Percentiles rank a stretch among this genome's conserved stretches.
Evolutionary conservation across 2,329 filamentous ascomycete species (phyloP).

Genomic region (Curvularia sp.): DNA sequence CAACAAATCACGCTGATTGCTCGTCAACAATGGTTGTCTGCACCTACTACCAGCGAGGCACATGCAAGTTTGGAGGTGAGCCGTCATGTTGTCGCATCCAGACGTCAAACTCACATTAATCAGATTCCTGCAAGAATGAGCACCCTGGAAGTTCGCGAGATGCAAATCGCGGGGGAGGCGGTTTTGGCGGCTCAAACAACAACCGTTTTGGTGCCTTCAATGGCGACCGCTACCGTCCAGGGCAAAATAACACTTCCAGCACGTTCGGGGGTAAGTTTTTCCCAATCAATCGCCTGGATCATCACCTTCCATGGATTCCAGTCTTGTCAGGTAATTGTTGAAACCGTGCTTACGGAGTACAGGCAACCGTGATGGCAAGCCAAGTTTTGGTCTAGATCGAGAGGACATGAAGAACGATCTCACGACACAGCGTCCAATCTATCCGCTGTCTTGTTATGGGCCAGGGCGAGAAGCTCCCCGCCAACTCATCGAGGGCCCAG

Average conservation of each 20-base stretch:
- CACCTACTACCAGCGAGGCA: constrained; percentile 69
- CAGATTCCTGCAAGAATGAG: constrained; percentile 66
- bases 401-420: constrained; percentile 62
- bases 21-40: constrained; percentile 58
- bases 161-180: constrained; percentile 35
- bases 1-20: constrained; percentile 1
- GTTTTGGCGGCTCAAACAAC: constrained; percentile 34
- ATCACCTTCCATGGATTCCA: background rate
- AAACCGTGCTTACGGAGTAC: background rate
- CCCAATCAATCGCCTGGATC: background rate
- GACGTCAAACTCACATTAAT: constrained; percentile 16
- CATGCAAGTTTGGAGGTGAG: constrained; percentile 70
- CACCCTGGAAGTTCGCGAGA: constrained; percentile 59
- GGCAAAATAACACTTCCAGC: constrained; percentile 32
- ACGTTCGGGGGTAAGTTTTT: constrained; percentile 51
- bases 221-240: constrained; percentile 45
- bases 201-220: constrained; percentile 64
- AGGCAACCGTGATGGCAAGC: constrained; percentile 30
- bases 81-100: background rate
- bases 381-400: constrained; percentile 37
- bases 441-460: constrained; percentile 86
- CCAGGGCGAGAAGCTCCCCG: constrained; percentile 77
- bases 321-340: background rate
- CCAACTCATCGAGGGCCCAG: constrained; percentile 81
- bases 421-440: constrained; percentile 74